Evolutionary conservation across 202 grass and related monocot genomes (phyloP).

Genomic region (Zoysia matrella): DNA sequence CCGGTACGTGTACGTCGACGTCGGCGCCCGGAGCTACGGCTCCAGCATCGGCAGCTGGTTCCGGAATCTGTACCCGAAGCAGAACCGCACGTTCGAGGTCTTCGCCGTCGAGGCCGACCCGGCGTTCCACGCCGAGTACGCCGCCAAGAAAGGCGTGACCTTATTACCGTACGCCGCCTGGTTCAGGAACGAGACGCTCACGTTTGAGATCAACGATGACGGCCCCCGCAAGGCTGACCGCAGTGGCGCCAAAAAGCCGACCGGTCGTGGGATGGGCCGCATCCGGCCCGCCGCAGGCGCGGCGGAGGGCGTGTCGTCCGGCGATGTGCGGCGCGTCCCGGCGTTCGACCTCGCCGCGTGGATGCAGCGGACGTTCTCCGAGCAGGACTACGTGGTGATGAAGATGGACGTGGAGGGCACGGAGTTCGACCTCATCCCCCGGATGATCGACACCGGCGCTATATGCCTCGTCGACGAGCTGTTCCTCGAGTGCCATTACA

Average conservation of each 20-base stretch:
- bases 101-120: slow-evolving; percentile 93
- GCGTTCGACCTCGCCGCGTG: slow-evolving; percentile 86
- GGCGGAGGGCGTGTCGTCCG: neutral
- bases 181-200: slow-evolving; percentile 84
- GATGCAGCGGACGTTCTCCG: slow-evolving; percentile 65
- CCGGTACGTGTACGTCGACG: too few relatives aligned
- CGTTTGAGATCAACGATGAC: slow-evolving; percentile 77
- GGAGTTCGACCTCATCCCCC: too few relatives aligned
- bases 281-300: slow-evolving; percentile 49
- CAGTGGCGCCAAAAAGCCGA: neutral
- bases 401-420: too few relatives aligned
- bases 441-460: too few relatives aligned
- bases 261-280: slow-evolving; percentile 81
- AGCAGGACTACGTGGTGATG: slow-evolving; percentile 56
- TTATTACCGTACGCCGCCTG: slow-evolving; percentile 89
- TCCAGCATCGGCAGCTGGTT: slow-evolving; percentile 50
- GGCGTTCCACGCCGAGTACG: slow-evolving; percentile 79
- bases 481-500: slow-evolving; percentile 81
- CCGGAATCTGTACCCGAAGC: slow-evolving; percentile 92
- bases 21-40: too few relatives aligned
- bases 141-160: slow-evolving; percentile 66
- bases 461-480: too few relatives aligned
- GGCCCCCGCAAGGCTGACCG: slow-evolving; percentile 46
- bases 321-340: slow-evolving; percentile 57
- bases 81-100: slow-evolving; percentile 89